Conservation (phyloP, 106 monocot species). For the Gastrodia elata region DNA sequence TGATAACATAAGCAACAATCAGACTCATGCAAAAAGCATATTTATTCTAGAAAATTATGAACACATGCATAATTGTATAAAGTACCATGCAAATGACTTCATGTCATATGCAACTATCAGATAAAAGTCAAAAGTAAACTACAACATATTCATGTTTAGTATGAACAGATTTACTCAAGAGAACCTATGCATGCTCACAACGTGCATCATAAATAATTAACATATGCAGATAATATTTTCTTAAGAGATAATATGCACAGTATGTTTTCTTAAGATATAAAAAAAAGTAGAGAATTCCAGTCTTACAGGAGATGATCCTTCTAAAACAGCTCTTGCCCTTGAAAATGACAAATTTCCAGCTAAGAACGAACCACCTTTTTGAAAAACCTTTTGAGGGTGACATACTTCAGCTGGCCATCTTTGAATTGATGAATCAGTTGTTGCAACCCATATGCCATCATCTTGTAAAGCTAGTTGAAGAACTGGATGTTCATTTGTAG, state of each 20-base stretch:
- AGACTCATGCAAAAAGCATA: neutral
- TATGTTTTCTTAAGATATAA: neutral
- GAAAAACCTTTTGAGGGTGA: slow-evolving; percentile 68
- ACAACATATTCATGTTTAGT: neutral
- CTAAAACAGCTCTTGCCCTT: slow-evolving; percentile 76
- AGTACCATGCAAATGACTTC: neutral
- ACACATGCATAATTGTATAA: neutral
- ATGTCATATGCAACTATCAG: neutral
- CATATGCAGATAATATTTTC: neutral
- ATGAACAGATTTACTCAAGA: neutral
- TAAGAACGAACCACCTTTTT: slow-evolving; percentile 84
- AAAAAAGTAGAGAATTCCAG: neutral
- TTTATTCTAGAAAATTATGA: neutral
- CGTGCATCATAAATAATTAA: slow-evolving; percentile 2
- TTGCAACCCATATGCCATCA: slow-evolving; percentile 90
- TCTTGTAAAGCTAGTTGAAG: slow-evolving; percentile 76
- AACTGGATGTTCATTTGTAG: slow-evolving; percentile 78
- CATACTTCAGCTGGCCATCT: slow-evolving; percentile 82
- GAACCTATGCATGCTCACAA: neutral
- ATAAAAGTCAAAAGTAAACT: neutral
- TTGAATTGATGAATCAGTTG: slow-evolving; percentile 80
- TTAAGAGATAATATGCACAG: neutral
- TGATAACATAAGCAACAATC: neutral
- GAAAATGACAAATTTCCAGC: slow-evolving; percentile 98
- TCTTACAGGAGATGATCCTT: slow-evolving; percentile 91